Base-by-base conservation (phyloP, 257 asterid genomes). In the Verbascum thapsus region DNA sequence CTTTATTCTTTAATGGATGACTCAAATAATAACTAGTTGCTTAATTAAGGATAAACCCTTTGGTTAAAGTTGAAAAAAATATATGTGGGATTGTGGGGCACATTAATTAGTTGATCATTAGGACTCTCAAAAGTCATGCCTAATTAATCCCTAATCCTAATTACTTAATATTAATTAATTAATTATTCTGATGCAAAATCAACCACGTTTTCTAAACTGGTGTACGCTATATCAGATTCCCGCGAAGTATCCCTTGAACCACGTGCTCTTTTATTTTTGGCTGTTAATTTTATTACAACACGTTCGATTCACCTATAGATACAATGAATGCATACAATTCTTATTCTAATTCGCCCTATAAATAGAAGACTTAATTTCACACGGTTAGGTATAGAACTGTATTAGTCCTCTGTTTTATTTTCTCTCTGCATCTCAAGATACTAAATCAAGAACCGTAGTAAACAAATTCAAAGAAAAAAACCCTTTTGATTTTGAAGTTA, bases 261-360 rank as follows among this genome's bases (percentile, higher is more conserved):
- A 85, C 95, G 96, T 88, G 90, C 80, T 71, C 53, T 66, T 74
- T 72, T 80, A 69, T 59, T 72, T 75, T 58, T 15, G 37, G 62
- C 23, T 48, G 67, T 42, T 22, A 52, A 26, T 26, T 1, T 51
- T 62, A 47, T 63, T 52, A 53, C 70, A 56, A n/a, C 67, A 61
- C 66, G 70, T n/a, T n/a, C n/a, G n/a, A n/a, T n/a, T n/a, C n/a
- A n/a, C 66, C 62, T 53, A 40, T 30, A 35, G 70, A 62, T 70
- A 51, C 71, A 74, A 50, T 47, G 45, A 70, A 50, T 52, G 20
- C 69, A 53, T 10, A 48, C 60, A 50, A 23, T 44, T 52, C 58
- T 45, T n/a, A n/a, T n/a, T n/a, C 6, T 55, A 19, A 55, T 56
- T 43, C n/a, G n/a, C n/a, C 58, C 78, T 80, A 81, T 81, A 75